Percentiles rank a stretch among this genome's conserved stretches.
These are phyloP conservation scores for Eucalyptus sideroxylon DNA, from an alignment of 345 rosid genomes.

Conservation along the genomic window DNA sequence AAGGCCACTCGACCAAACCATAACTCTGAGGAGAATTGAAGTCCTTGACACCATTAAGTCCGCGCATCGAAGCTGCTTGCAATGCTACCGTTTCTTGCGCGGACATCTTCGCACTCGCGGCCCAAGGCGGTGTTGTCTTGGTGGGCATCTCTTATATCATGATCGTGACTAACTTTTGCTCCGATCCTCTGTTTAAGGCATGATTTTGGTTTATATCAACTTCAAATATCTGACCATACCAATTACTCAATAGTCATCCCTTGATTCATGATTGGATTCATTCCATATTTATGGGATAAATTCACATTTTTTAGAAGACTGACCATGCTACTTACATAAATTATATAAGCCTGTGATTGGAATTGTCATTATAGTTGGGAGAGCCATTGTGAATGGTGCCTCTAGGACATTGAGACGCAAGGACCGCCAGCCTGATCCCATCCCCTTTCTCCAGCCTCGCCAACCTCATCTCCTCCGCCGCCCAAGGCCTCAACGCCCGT, in stretches of 20 bases:
- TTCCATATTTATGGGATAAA: not conserved
- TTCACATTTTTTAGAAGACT: not conserved
- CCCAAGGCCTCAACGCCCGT: conserved; percentile 17
- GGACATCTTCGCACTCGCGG: conserved; percentile 59
- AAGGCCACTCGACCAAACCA: conserved; percentile 70
- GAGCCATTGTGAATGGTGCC: conserved; percentile 29
- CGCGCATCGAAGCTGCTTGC: conserved; percentile 49
- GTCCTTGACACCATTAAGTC: conserved; percentile 61
- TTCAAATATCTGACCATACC: not conserved
- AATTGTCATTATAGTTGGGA: not conserved
- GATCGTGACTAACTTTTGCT: not conserved
- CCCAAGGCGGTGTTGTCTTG: conserved; percentile 58
- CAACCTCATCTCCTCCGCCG: conserved; percentile 19
- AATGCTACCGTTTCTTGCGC: conserved; percentile 71
- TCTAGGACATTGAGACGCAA: conserved; percentile 36
- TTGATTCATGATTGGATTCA: not conserved
- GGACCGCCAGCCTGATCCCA: conserved; percentile 32
- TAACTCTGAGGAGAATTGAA: conserved; percentile 73
- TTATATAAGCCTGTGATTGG: not conserved
- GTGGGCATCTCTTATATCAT: conserved; percentile 1
- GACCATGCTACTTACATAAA: not conserved
- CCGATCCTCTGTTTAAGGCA: not conserved
- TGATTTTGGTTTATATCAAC: not conserved
- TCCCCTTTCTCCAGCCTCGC: conserved; percentile 14
- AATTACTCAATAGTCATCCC: not conserved